Conservation (phyloP, 371 early-diverging fungal species). For the Rhizopus sp. region DNA sequence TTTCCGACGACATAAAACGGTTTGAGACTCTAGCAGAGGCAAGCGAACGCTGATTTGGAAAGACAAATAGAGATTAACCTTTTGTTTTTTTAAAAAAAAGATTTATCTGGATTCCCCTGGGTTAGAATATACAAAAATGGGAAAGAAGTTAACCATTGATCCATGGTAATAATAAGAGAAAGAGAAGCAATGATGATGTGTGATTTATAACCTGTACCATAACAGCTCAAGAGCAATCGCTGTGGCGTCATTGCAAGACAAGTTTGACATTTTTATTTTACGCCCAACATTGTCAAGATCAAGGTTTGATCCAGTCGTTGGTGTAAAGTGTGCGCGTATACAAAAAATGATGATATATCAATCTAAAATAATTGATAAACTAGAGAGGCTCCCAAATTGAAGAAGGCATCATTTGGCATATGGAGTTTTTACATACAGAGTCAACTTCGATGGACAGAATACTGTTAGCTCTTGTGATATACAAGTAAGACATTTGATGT, state of each 20-base stretch:
- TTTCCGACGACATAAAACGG: constrained; percentile 17
- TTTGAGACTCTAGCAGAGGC: constrained; percentile 42
- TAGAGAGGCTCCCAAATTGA: constrained; percentile 39
- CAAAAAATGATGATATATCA: background rate
- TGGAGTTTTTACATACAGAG: constrained; percentile 47
- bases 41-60: background rate
- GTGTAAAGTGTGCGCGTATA: constrained; percentile 20
- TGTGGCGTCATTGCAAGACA: constrained; percentile 41
- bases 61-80: background rate
- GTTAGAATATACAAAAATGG: constrained; percentile 34
- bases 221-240: constrained; percentile 44
- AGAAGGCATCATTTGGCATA: constrained; percentile 51
- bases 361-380: constrained; percentile 1
- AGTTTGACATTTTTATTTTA: constrained; percentile 42
- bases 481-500: constrained; percentile 27
- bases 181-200: background rate
- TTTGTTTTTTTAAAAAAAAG: constrained; percentile 14
- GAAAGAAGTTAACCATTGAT: constrained; percentile 42
- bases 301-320: constrained; percentile 37
- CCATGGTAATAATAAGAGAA: constrained; percentile 31
- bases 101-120: constrained; percentile 39
- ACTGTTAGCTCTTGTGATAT: constrained; percentile 32
- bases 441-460: constrained; percentile 28
- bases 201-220: background rate
- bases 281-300: constrained; percentile 26